Evolutionary conservation across 228 moss, liverwort and hornwort species (phyloP), one percentile per base, ranked within the genome.

Genomic region (Sphagnum magellanicum): DNA sequence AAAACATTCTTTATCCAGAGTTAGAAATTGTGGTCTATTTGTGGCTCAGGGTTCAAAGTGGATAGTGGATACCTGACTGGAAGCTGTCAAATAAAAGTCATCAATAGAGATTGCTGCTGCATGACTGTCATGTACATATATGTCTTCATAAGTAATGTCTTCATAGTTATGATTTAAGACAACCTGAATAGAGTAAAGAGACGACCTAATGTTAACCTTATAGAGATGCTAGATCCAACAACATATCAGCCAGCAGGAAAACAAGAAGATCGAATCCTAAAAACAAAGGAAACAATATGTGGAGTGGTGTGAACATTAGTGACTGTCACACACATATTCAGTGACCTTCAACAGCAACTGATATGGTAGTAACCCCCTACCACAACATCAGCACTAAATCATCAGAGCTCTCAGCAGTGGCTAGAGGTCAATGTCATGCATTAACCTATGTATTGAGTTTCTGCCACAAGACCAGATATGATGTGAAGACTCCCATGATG

Each of bases 31-130:
- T 32, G 32, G 32, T 32, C 32, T 32, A 32, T 32, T 32, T 32
- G 32, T 32, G 32, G 32, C 32, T 32, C 32, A 32, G 32, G 32
- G 32, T 32, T 32, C 32, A 32, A 32, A 2, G 32, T 63, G 8
- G 63, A 55, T 12, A 55, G 6, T 50, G 12, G 48, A 9, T 70
- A 82, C 86, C 80, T 87, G 87, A 52, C 73, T 76, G 16, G 78
- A 69, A 53, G 75, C 87, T 62, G 80, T 83, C 8, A 87, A 68
- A 70, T 87, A 87, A 51, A 87, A 76, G 69, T 87, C 87, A 63
- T 87, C 83, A 61, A 87, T 70, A 15, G 87, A 87, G 12, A 87
- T 72, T 55, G 87, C 60, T 50, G 67, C 83, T 14, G 83, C 72
- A 59, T 63, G 63, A 51, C 85, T 85, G 76, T 55, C 32, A 32